A percentile compares a stretch with the other conserved stretches of the same genome.
Conservation (phyloP, 352 stramenopile species). For the Albugo laibachii region DNA sequence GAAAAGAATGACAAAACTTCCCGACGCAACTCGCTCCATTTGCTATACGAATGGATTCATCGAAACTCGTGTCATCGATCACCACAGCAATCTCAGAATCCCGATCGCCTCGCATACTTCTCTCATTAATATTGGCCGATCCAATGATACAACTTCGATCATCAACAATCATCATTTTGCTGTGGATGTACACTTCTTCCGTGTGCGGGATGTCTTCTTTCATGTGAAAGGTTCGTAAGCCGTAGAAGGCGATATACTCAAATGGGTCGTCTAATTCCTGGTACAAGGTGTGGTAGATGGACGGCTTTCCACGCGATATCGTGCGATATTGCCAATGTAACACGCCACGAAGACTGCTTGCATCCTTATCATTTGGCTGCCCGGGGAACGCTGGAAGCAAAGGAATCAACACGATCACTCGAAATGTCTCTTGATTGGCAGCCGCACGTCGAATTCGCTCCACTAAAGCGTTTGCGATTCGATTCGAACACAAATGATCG, state of each 20-base stretch:
- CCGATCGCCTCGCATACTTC: constrained; percentile 68
- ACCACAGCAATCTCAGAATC: constrained; percentile 77
- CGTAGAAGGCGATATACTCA: constrained; percentile 78
- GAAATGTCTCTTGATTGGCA: constrained; percentile 67
- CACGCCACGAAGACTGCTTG: constrained; percentile 58
- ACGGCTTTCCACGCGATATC: constrained; percentile 63
- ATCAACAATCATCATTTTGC: constrained; percentile 82
- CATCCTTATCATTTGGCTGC: constrained; percentile 57
- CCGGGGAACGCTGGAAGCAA: constrained; percentile 65
- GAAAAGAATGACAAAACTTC: constrained; percentile 71
- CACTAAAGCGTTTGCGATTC: constrained; percentile 61
- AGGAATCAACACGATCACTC: constrained; percentile 72
- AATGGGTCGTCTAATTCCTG: constrained; percentile 60
- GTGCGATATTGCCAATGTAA: constrained; percentile 81
- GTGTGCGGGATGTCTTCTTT: constrained; percentile 24
- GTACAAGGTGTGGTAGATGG: constrained; percentile 62
- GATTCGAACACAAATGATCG: constrained; percentile 58
- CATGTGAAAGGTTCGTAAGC: constrained; percentile 36
- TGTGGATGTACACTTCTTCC: constrained; percentile 78
- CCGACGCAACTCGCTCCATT: constrained; percentile 27
- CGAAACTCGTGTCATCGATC: constrained; percentile 58
- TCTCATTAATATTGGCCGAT: constrained; percentile 76
- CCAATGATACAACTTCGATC: constrained; percentile 62
- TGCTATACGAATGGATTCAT: constrained; percentile 26
- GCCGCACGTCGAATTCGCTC: constrained; percentile 52